Evolutionary conservation across 2,329 filamentous ascomycete species (phyloP), one percentile per base, ranked within the genome.

Genomic region (Fusarium xyrophilum): DNA sequence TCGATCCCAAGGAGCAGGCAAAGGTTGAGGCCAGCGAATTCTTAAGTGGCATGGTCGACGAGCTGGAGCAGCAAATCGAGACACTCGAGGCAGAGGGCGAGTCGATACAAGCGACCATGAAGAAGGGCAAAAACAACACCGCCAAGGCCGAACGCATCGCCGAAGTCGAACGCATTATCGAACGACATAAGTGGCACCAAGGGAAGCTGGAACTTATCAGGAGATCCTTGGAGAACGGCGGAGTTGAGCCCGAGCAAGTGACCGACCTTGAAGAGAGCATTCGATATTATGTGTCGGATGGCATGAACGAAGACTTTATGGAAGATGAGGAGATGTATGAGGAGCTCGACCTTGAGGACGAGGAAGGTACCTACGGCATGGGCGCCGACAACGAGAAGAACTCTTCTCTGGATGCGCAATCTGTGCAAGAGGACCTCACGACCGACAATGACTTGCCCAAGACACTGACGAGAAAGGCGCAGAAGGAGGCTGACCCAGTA

Each of bases 1-100:
- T 98, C 69, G 96, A 99, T 82, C 96, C 96, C n/a, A 97, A 94
- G 78, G 96, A 98, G 79, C 93, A 96, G 79, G 95, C 97, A 78
- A 97, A 97, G 82, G 85, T 92, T 66, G 95, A 98, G 74, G 86
- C 92, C 32, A 88, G 90, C 82, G 91, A 97, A 60, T 98, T 98
- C 81, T 83, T 99, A 46, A 89, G 89, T 66, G 87, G 83, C 60
- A 93, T 93, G 88, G 93, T 98, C 56, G 94, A 97, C 76, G 93
- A 97, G 77, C 88, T 99, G 62, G 93, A 97, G 76, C 91, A 91
- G 73, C 94, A 97, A 81, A 96, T 98, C 78, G 96, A 99, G 82
- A 86, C 89, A 30, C 87, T 96, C 70, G 96, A 99, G 79, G 94
- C 94, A 56, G 95, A 99, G 79, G 88, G 90, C 74, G 95, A 97